Conservation (phyloP, 352 stramenopile genomes). For the Pythium aristosporum region DNA sequence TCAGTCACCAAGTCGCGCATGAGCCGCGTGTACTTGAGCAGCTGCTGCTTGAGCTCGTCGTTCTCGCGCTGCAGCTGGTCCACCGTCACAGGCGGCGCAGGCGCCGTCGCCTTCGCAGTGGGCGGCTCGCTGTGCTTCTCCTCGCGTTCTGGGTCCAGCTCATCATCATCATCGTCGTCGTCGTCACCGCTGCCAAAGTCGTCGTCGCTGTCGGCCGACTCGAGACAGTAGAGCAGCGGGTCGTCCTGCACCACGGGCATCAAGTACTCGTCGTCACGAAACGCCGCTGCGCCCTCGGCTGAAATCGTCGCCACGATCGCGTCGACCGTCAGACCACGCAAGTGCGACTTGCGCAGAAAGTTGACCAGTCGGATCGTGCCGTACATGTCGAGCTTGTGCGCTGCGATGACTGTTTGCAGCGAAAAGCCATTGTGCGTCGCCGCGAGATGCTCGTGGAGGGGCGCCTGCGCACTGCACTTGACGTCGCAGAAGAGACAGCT, state of each 20-base stretch:
- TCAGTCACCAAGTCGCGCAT: slow-evolving; percentile 71
- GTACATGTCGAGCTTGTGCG: slow-evolving; percentile 70
- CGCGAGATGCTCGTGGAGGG: slow-evolving; percentile 61
- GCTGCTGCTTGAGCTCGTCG: slow-evolving; percentile 68
- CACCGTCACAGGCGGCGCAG: slow-evolving; percentile 33
- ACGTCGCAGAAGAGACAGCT: slow-evolving; percentile 68
- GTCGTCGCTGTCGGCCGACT: slow-evolving; percentile 57
- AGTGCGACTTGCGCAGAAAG: slow-evolving; percentile 54
- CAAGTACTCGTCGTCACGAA: slow-evolving; percentile 71
- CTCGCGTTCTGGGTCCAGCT: slow-evolving; percentile 23
- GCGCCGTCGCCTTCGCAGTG: not conserved
- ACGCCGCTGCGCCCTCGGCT: slow-evolving; percentile 41
- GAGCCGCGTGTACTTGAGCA: slow-evolving; percentile 71
- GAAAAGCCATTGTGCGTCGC: slow-evolving; percentile 58
- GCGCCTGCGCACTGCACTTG: slow-evolving; percentile 43
- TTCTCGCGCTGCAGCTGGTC: slow-evolving; percentile 60
- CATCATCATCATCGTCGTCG: slow-evolving; percentile 26
- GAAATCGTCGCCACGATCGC: slow-evolving; percentile 48
- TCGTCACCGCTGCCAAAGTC: slow-evolving; percentile 45
- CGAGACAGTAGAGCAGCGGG: slow-evolving; percentile 80
- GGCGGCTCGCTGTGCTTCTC: slow-evolving; percentile 38
- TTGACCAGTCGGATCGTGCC: slow-evolving; percentile 79
- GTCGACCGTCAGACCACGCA: slow-evolving; percentile 36
- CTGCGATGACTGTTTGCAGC: slow-evolving; percentile 48
- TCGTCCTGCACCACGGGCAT: slow-evolving; percentile 77